Conservation (phyloP, 306 rosid species). For the Prunus campanulata region DNA sequence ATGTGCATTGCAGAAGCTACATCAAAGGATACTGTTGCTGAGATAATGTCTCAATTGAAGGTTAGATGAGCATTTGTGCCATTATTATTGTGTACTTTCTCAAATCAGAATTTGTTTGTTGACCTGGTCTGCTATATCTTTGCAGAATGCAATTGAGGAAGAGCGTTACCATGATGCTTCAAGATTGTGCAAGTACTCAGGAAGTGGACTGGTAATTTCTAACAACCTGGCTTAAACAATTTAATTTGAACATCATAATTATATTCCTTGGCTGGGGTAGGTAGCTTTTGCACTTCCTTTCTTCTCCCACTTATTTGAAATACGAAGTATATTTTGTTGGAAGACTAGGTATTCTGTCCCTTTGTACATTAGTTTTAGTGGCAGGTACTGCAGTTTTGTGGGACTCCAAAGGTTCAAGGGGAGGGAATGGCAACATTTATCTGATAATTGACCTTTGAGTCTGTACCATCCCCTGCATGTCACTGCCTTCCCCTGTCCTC, state of each 20-base stretch:
- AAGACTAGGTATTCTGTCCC: not conserved
- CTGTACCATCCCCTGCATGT: not conserved
- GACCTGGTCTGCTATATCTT: not conserved
- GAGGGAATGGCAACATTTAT: not conserved
- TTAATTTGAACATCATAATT: not conserved
- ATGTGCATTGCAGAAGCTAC: slow-evolving; percentile 69
- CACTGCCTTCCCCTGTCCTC: not conserved
- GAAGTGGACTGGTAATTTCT: slow-evolving; percentile 88
- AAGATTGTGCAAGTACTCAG: slow-evolving; percentile 72
- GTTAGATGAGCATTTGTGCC: slow-evolving; percentile 31
- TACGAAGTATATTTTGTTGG: too few species aligned
- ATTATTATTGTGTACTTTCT: not conserved
- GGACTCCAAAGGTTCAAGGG: not conserved
- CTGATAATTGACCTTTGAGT: not conserved
- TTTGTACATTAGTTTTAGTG: not conserved
- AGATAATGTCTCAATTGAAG: slow-evolving; percentile 84
- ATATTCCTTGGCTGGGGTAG: not conserved
- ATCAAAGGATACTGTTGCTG: slow-evolving; percentile 77
- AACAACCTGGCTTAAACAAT: not conserved
- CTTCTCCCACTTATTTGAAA: not conserved
- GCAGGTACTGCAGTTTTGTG: not conserved
- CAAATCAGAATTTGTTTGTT: slow-evolving; percentile 14
- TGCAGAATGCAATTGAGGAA: slow-evolving; percentile 83
- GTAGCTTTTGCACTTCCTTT: not conserved
- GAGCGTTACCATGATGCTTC: slow-evolving; percentile 96